Percentiles rank a stretch among this genome's conserved stretches.
phyloP scores from a whole-genome alignment of 2,329 filamentous ascomycete genomes.

The Verticillium albo-atrum region DNA sequence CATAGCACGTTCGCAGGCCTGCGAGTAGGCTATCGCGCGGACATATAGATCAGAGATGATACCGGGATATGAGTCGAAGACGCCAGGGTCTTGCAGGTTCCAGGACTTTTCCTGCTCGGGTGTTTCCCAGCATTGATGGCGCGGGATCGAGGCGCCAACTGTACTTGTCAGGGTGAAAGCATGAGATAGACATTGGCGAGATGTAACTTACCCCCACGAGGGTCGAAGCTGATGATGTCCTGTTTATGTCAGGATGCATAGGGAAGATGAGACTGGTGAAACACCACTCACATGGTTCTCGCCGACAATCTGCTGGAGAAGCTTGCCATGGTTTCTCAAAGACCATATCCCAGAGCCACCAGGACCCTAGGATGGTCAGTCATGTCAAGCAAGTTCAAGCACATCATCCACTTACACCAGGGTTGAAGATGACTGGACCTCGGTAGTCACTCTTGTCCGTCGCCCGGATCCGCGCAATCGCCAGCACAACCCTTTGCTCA shows the following conservation, averaged over 20 bases:
- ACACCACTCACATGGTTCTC: slow-evolving; percentile 33
- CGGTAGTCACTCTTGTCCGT: slow-evolving; percentile 18
- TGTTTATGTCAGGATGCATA: slow-evolving; percentile 10
- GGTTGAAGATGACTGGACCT: slow-evolving; percentile 28
- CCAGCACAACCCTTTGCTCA: slow-evolving; percentile 22
- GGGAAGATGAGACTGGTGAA: background rate
- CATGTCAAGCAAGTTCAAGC: background rate
- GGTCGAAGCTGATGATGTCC: slow-evolving; percentile 48
- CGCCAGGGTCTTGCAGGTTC: slow-evolving; percentile 36
- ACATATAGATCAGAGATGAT: slow-evolving; percentile 40
- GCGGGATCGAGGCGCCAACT: slow-evolving; percentile 44
- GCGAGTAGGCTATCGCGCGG: slow-evolving; percentile 35
- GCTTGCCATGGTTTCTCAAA: slow-evolving; percentile 22
- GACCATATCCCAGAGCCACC: slow-evolving; percentile 41
- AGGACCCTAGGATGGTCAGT: slow-evolving; percentile 30
- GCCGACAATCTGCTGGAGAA: slow-evolving; percentile 40
- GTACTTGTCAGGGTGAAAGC: background rate
- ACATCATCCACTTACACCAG: slow-evolving; percentile 20
- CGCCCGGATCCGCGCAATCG: slow-evolving; percentile 25
- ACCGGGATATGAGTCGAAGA: slow-evolving; percentile 41
- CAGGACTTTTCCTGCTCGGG: slow-evolving; percentile 36
- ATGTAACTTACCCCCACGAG: slow-evolving; percentile 34
- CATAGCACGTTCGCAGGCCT: slow-evolving; percentile 36
- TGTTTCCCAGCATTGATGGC: slow-evolving; percentile 46
- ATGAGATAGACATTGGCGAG: background rate